Evolutionary conservation across 306 rosid species (phyloP), one percentile per base, ranked within the genome.

Genomic region (Morella rubra): DNA sequence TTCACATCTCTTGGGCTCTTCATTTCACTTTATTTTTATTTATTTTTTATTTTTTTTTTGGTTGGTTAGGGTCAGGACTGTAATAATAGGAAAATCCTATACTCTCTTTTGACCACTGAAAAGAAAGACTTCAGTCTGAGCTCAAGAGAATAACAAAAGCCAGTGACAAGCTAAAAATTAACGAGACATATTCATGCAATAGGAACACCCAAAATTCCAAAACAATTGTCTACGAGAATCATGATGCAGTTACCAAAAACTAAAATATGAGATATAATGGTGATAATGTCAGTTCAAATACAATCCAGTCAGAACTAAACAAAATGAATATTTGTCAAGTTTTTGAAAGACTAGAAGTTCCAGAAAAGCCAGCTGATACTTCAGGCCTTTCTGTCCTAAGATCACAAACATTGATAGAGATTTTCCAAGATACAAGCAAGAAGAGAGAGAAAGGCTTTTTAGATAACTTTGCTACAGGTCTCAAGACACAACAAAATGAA

Each of bases 1-100:
- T 77, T 76, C 68, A 70, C 47, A 81, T 73, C 64, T 74, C 24
- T 60, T 51, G 66, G 45, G 51, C 55, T 2, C 3, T 32, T 32
- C 37, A 32, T 32, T 32, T 32, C 37, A n/a, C 37, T 10, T 20
- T n/a, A n/a, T n/a, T n/a, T n/a, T n/a, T n/a, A n/a, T 5, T 60
- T 27, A n/a, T n/a, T 11, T 60, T 27, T n/a, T n/a, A n/a, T n/a
- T n/a, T n/a, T n/a, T n/a, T n/a, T n/a, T n/a, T n/a, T n/a, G n/a
- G n/a, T n/a, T n/a, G n/a, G n/a, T n/a, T n/a, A n/a, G n/a, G 37
- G 37, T 32, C 37, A 24, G 65, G 18, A 59, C 65, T 59, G 41
- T 4, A 59, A 59, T 4, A 11, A 59, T 59, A 24, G 10, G 37
- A 59, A 61, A 61, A 61, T 61, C 9, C 20, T 66, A 3, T 66